Evolutionary conservation across 2,329 filamentous ascomycete genomes (phyloP), one percentile per base, ranked within the genome.

Genomic region (Elsinoe necatrix): DNA sequence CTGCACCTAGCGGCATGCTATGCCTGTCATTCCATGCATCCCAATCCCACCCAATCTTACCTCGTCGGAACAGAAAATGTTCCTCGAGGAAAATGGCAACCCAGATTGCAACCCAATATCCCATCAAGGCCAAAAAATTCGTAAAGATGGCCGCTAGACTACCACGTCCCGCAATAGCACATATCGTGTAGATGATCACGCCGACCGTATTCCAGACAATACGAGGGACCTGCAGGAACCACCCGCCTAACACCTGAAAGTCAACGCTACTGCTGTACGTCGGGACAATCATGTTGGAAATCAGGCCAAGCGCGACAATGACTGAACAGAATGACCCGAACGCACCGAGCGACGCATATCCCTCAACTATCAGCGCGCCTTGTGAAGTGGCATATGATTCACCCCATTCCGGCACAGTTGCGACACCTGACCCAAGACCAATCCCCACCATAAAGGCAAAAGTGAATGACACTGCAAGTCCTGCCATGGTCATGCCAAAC

Each of bases 301-400:
- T 79, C 1, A 86, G 71, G 2, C 83, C 82, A 1, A 87, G 72
- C 0, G 83, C 82, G 2, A 85, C 73, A 4, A 87, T 63, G 2
- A 85, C 82, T 16, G 80, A 78, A 65, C 82, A 85, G 71, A 87
- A 84, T 58, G 80, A 81, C 57, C 84, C 84, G 61, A 87, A 87
- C 1, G 69, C 71, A 23, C 79, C 78, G 0, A 87, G 73, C 0
- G 80, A 77, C 5, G 71, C 72, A 64, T 81, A 85, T 1, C 77
- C 83, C 62, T 80, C 80, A 1, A 85, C 80, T 2, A 87, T 80
- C 1, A 87, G 75, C 1, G 82, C 81, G 4, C 84, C 84, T 57
- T 82, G 78, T 1, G 82, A 84, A 34, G 74, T 69, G 6, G 68
- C 68, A 64, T 83, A 85, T 1, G 83, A 82, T 1, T 71, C 68